Conservation (phyloP, 257 asterid species). For the Nicotiana benthamiana region DNA sequence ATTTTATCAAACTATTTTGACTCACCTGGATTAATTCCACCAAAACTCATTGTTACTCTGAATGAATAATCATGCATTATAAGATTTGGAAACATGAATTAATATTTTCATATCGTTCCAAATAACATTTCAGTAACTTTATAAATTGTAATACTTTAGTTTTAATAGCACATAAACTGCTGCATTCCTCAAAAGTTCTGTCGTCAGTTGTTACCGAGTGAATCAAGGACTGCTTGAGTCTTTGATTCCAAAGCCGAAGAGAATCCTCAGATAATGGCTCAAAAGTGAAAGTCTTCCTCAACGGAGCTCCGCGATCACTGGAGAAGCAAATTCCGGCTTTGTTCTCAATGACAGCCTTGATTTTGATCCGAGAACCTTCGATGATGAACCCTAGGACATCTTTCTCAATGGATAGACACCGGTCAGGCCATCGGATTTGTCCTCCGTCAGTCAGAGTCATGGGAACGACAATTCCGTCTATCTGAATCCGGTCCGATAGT, state of each 20-base stretch:
- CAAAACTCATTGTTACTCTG: not conserved
- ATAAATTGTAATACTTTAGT: too few species aligned
- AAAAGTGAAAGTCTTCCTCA: constrained; percentile 47
- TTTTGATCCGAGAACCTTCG: constrained; percentile 40
- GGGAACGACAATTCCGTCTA: constrained; percentile 31
- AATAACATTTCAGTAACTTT: too few species aligned
- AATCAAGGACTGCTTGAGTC: constrained; percentile 52
- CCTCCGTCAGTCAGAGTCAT: constrained; percentile 55
- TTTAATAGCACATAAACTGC: too few species aligned
- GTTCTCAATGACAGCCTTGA: constrained; percentile 42
- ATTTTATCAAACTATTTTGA: not conserved
- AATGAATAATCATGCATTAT: not conserved
- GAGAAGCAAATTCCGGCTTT: constrained; percentile 43
- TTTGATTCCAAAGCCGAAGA: constrained; percentile 46
- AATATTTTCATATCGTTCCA: not conserved
- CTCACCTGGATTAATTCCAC: not conserved
- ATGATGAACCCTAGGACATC: constrained; percentile 70
- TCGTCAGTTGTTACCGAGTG: constrained; percentile 44
- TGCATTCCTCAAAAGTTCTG: not conserved
- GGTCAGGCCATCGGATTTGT: constrained; percentile 43
- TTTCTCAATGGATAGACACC: constrained; percentile 43
- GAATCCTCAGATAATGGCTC: constrained; percentile 45
- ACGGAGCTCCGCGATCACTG: constrained; percentile 12
- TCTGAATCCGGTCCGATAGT: constrained; percentile 42
- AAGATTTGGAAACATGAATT: not conserved